Evolutionary conservation across 805 yeast species (phyloP).

Genomic region (Cyberlindnera bimundalis): DNA sequence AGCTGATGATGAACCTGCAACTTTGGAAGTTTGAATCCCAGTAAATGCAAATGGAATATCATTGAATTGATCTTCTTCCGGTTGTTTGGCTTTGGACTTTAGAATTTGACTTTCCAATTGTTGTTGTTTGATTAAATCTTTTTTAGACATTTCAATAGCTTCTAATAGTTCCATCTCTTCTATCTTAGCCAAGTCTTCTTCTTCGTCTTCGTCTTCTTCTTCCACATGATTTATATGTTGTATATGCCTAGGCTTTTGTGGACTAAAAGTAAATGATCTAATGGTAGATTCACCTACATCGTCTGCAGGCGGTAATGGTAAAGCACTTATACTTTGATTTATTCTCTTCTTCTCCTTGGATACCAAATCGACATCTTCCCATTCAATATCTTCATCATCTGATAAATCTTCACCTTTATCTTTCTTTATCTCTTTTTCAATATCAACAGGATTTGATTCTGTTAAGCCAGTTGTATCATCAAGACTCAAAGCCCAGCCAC

Average conservation of each 20-base stretch:
- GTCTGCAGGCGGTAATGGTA: slow-evolving; percentile 34
- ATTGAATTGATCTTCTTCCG: slow-evolving; percentile 25
- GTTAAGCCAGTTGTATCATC: slow-evolving; percentile 37
- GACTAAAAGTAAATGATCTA: slow-evolving; percentile 24
- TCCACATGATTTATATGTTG: neutral
- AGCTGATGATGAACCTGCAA: neutral
- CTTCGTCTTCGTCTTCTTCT: slow-evolving; percentile 17
- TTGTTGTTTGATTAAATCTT: slow-evolving; percentile 42
- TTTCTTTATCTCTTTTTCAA: slow-evolving; percentile 32
- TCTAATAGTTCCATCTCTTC: slow-evolving; percentile 37
- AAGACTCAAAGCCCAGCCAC: slow-evolving; percentile 80
- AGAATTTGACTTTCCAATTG: slow-evolving; percentile 27
- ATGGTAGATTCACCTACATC: slow-evolving; percentile 17
- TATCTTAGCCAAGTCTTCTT: slow-evolving; percentile 23
- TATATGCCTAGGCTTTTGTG: slow-evolving; percentile 11
- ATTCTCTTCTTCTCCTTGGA: slow-evolving; percentile 24
- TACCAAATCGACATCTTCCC: slow-evolving; percentile 64
- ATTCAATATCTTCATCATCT: slow-evolving; percentile 47
- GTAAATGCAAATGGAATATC: slow-evolving; percentile 25
- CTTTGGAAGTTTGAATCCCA: neutral
- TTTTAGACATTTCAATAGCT: slow-evolving; percentile 44
- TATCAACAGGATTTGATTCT: slow-evolving; percentile 43
- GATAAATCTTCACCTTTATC: slow-evolving; percentile 16
- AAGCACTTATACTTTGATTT: slow-evolving; percentile 41
- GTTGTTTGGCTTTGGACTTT: neutral